Evolutionary conservation across 495 filamentous ascomycete species (phyloP).

Genomic region (Choiromyces venosus): DNA sequence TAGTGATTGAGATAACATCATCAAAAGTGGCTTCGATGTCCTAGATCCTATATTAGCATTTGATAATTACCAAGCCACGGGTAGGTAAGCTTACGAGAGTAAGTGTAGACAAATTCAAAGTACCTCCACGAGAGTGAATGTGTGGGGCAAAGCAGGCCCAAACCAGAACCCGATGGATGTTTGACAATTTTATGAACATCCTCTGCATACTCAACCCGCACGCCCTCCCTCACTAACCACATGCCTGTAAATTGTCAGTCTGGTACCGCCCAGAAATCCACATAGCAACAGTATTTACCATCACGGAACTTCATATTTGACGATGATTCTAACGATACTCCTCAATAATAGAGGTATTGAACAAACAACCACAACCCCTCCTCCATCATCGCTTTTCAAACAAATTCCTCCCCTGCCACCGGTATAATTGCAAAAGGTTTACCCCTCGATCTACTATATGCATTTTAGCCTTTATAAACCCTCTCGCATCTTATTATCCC

Average conservation of each 20-base stretch:
- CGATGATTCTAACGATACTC: neutral
- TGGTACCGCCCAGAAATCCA: neutral
- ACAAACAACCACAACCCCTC: neutral
- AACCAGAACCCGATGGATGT: conserved; percentile 40
- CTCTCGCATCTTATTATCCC: conserved; percentile 18
- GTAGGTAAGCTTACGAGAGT: conserved; percentile 44
- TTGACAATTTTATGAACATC: conserved; percentile 50
- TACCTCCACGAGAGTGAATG: conserved; percentile 51
- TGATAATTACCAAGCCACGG: conserved; percentile 9
- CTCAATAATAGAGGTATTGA: neutral
- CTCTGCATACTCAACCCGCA: conserved; percentile 53
- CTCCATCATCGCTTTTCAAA: neutral
- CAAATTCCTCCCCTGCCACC: neutral
- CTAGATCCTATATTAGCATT: conserved; percentile 47
- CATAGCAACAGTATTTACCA: conserved; percentile 26
- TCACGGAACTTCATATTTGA: conserved; percentile 49
- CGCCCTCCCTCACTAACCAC: conserved; percentile 51
- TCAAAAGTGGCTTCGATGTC: conserved; percentile 52
- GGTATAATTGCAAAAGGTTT: conserved; percentile 8
- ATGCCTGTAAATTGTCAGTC: conserved; percentile 43
- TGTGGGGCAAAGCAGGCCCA: conserved; percentile 51
- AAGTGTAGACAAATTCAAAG: conserved; percentile 53
- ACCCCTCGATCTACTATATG: neutral
- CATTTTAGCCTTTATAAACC: conserved; percentile 26
- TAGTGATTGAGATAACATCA: conserved; percentile 58